Base-by-base conservation (phyloP, 352 stramenopile species). In the Peronosclerospora sorghi region DNA sequence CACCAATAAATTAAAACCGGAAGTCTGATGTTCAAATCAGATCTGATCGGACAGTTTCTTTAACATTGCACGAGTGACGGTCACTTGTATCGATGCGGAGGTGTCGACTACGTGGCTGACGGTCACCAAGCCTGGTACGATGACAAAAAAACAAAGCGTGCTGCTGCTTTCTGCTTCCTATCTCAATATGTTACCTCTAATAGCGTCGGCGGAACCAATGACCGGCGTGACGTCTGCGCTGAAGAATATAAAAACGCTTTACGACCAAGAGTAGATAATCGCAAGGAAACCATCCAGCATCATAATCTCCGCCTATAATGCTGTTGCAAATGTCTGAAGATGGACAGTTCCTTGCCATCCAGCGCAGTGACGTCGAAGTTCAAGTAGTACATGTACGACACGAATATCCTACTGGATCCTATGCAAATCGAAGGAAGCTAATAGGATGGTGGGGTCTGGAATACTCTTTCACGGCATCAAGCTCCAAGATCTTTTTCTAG, bases 301-400 rank as follows among this genome's bases (percentile, higher is more conserved):
- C 27, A 29, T n/a, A 21, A 17, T n/a, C 1, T 46, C 38, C 65
- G 8, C 52, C 50, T 1, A 58, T 79, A 15, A 40, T 62, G 36
- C 44, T 71, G 14, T 43, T 74, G 43, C 56, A 62, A 21, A 44
- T 92, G 13, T 92, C 79, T 19, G 58, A 83, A 1, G 74, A 87
- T 38, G 42, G 47, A 0, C 60, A 83, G 38, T 89, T 78, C 30
- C 49, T 92, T 19, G 76, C 73, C 5, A 53, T 92, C 30, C 79
- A 92, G 50, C 80, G 67, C 40, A 89, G 73, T 48, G 79, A 92
- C 43, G 77, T 89, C 30, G 76, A 92, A 49, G 73, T 92, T 26
- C 72, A 89, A 36, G 57, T 92, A 38, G 15, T 87, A 6, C 59
- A 68, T 20, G 68, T 15, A 30, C 47, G 17, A 76, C 73, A 7